Evolutionary conservation across 2,329 filamentous ascomycete species (phyloP), one percentile per base, ranked within the genome.

Genomic region (Capronia americana): DNA sequence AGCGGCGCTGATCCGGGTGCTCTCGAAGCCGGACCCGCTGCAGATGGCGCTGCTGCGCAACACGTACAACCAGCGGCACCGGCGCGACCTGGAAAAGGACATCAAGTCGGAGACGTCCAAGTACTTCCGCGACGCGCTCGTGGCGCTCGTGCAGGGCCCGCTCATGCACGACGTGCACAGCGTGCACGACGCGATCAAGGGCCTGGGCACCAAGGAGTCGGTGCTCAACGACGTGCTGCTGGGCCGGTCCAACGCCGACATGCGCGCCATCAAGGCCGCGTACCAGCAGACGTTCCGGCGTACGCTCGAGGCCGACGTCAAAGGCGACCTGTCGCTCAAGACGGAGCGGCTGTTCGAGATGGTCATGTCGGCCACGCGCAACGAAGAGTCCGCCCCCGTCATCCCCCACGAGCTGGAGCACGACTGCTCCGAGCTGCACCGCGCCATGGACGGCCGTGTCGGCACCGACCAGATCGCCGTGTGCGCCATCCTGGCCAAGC

Each of bases 211-310:
- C 0, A 96, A 96, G 73, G 94, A 98, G 75, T 82, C 83, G 62
- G 83, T 95, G 0, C 83, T 99, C 57, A 95, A 97, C 76, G 94
- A 98, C 72, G 85, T 97, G 5, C 84, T 98, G 1, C 86, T 97
- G 3, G 85, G 88, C 8, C 87, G 94, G 41, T 91, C 88, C 41
- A 98, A 98, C 74, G 92, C 93, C 38, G 94, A 98, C 73, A 83
- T 99, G 46, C 85, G 87, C 61, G 92, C 92, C 46, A 97, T 99
- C 83, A 96, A 96, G 80, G 79, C 83, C 55, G 86, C 88, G 20
- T 98, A 96, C 77, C 85, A 89, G 53, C 85, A 85, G 17, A 87
- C 85, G 0, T 93, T 89, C 81, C 82, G 83, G 44, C 85, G 85
- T 23, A 83, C 85, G 17, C 85, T 98, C 0, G 90, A 93, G 73